Evolutionary conservation across 495 filamentous ascomycete species (phyloP).

Genomic region (Xylaria scruposa): DNA sequence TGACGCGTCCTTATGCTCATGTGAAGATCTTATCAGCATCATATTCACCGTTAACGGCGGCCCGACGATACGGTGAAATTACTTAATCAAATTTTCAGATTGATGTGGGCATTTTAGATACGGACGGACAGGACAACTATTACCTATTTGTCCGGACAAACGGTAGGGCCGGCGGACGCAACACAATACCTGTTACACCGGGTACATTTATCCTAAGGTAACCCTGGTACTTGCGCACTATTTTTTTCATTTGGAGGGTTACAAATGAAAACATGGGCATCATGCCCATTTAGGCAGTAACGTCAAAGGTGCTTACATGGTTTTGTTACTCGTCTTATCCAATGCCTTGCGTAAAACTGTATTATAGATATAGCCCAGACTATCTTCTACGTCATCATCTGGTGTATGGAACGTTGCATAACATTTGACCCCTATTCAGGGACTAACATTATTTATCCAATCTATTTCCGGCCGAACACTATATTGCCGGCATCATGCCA

Average conservation of each 20-base stretch:
- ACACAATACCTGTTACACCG: neutral
- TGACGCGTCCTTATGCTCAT: neutral
- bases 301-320: neutral
- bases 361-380: neutral
- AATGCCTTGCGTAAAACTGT: neutral
- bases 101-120: neutral
- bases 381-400: neutral
- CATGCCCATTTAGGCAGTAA: slow-evolving; percentile 8
- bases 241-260: neutral
- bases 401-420: slow-evolving; percentile 2
- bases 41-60: neutral
- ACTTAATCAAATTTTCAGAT: neutral
- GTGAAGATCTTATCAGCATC: neutral
- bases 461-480: neutral
- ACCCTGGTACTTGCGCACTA: neutral
- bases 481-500: neutral
- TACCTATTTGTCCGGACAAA: neutral
- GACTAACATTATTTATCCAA: neutral
- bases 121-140: neutral
- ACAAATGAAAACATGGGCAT: neutral
- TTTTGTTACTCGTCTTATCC: neutral
- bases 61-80: slow-evolving; percentile 3
- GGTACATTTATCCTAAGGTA: slow-evolving; percentile 14
- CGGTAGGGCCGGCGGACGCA: neutral
- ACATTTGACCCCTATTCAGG: neutral